phyloP scores from a whole-genome alignment of 768 basidiomycete species.

The Russula olivacea region DNA sequence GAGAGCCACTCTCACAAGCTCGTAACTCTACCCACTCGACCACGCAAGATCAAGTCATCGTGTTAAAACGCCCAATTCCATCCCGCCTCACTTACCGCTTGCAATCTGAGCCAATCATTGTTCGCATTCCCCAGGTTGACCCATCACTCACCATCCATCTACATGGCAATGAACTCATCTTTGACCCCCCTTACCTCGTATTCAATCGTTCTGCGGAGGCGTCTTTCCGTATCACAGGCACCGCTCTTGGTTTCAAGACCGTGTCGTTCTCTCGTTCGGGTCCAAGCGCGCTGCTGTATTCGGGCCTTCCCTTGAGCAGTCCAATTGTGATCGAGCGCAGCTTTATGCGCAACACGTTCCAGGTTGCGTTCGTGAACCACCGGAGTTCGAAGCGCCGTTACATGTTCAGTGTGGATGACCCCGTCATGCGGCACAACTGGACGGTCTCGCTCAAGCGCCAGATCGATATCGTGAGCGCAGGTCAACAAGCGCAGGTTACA shows the following conservation, averaged over 20 bases:
- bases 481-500: constrained; percentile 27
- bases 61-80: constrained; percentile 70
- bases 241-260: constrained; percentile 71
- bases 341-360: constrained; percentile 97
- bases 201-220: constrained; percentile 76
- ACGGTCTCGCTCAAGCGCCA: constrained; percentile 59
- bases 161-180: constrained; percentile 79
- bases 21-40: constrained; percentile 39
- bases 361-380: constrained; percentile 75
- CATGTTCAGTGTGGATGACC: constrained; percentile 90
- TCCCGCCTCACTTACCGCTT: constrained; percentile 77
- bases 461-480: constrained; percentile 46
- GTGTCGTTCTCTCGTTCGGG: constrained; percentile 83
- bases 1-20: constrained; percentile 69
- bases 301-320: constrained; percentile 73
- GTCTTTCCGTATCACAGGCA: constrained; percentile 89
- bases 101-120: constrained; percentile 81
- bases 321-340: constrained; percentile 79
- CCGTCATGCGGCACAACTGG: constrained; percentile 71
- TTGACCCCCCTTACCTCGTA: constrained; percentile 78
- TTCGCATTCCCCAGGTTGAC: constrained; percentile 82
- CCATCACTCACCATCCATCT: constrained; percentile 77
- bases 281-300: constrained; percentile 74
- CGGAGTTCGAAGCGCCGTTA: constrained; percentile 70
- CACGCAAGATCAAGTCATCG: constrained; percentile 50